Evolutionary conservation across 2,329 filamentous ascomycete species (phyloP).

Genomic region (Colletotrichum neosansevieriae): DNA sequence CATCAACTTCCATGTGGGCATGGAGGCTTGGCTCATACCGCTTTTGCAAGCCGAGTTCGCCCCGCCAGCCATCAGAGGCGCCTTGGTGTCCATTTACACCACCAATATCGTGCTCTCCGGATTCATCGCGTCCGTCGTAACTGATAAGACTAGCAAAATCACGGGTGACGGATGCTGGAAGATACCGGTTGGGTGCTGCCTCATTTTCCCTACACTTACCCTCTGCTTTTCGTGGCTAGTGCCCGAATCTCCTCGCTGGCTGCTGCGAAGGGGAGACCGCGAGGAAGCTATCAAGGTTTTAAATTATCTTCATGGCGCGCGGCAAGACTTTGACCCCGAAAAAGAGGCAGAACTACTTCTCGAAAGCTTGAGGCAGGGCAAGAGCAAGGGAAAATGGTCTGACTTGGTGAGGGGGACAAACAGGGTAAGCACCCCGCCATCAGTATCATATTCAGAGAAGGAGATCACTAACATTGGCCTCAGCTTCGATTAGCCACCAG

Average conservation of each 20-base stretch:
- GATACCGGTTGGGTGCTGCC: background rate
- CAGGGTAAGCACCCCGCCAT: too few relatives aligned
- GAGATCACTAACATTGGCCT: background rate
- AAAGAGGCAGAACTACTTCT: background rate
- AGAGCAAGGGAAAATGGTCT: background rate
- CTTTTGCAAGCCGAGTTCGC: background rate
- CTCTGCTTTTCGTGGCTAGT: background rate
- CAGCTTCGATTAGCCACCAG: background rate
- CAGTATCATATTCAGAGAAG: too few relatives aligned
- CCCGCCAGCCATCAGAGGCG: background rate
- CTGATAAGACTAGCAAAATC: background rate
- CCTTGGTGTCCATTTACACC: background rate
- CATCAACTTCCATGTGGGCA: background rate
- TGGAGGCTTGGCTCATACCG: conserved; percentile 4
- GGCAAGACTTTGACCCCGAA: background rate
- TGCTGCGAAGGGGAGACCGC: background rate
- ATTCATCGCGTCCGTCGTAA: background rate
- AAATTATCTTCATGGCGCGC: background rate
- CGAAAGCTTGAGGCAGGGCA: background rate
- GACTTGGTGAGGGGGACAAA: too few relatives aligned
- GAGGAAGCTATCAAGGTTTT: background rate
- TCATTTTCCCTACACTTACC: background rate
- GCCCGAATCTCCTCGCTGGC: conserved; percentile 1
- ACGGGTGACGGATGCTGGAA: background rate
- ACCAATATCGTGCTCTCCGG: background rate